Evolutionary conservation across 2,329 filamentous ascomycete species (phyloP).

Genomic region (Endoconidiophora polonica): DNA sequence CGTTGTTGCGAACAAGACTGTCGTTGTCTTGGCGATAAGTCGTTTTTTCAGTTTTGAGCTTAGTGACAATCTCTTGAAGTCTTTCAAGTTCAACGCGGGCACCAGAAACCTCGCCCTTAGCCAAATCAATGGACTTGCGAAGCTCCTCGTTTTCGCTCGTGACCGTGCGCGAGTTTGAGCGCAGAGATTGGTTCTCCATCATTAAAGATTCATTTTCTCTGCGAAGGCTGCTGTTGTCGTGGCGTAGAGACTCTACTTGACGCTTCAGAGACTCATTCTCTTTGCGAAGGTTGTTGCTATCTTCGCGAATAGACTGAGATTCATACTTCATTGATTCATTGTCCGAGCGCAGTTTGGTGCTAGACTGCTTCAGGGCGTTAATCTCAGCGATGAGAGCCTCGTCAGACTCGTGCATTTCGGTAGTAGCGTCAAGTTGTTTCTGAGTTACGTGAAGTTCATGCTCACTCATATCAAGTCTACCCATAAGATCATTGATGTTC

Average conservation of each 20-base stretch:
- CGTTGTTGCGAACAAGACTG: constrained; percentile 36
- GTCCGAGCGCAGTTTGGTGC: constrained; percentile 14
- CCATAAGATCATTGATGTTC: constrained; percentile 34
- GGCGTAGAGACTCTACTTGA: constrained; percentile 26
- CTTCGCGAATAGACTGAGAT: constrained; percentile 24
- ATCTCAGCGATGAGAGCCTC: constrained; percentile 26
- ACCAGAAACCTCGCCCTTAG: constrained; percentile 26
- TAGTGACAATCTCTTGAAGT: constrained; percentile 23
- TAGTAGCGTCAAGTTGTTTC: constrained; percentile 25
- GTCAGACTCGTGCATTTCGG: constrained; percentile 24
- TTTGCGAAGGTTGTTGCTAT: constrained; percentile 24
- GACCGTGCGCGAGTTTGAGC: constrained; percentile 24
- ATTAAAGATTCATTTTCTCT: constrained; percentile 28
- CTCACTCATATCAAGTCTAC: constrained; percentile 25
- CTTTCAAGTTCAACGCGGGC: constrained; percentile 26
- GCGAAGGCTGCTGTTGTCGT: constrained; percentile 26
- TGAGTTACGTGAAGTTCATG: constrained; percentile 28
- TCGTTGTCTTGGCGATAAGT: constrained; percentile 33
- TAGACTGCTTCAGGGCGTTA: constrained; percentile 22
- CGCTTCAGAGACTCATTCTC: constrained; percentile 23
- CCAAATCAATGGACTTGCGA: constrained; percentile 24
- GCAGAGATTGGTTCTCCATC: constrained; percentile 29
- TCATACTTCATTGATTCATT: constrained; percentile 23
- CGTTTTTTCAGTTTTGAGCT: constrained; percentile 27
- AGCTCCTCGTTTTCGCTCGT: constrained; percentile 29